phyloP scores from a whole-genome alignment of 1,139 yeast genomes.

The Diutina neorugosa region DNA sequence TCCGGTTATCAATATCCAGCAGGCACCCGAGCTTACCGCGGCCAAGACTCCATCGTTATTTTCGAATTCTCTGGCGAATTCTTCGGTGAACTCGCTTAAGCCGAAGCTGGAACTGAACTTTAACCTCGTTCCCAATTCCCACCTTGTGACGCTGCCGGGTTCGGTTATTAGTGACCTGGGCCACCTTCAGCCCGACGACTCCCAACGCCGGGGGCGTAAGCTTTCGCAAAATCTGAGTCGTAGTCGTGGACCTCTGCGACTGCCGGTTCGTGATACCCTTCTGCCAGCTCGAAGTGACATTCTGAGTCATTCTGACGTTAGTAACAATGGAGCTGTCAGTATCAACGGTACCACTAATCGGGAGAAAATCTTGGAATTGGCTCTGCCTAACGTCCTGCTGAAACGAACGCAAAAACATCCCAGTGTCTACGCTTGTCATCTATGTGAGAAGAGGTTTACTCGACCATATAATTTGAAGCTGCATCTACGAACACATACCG shows the following conservation, averaged over 20 bases:
- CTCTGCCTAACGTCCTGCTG: conserved; percentile 36
- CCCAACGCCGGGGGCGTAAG: conserved; percentile 22
- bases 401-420: conserved; percentile 66
- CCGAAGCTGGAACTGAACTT: not conserved
- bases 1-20: conserved; percentile 19
- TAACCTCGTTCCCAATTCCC: not conserved
- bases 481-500: conserved; percentile 86
- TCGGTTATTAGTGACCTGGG: not conserved
- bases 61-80: conserved; percentile 27
- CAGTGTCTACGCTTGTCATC: conserved; percentile 66
- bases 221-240: conserved; percentile 14
- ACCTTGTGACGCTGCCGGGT: not conserved
- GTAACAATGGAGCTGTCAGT: not conserved
- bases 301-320: not conserved
- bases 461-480: conserved; percentile 88
- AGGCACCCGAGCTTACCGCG: conserved; percentile 21
- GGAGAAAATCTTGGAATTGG: conserved; percentile 54
- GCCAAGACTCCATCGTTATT: conserved; percentile 33
- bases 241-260: not conserved
- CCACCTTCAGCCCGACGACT: conserved; percentile 25
- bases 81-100: conserved; percentile 10
- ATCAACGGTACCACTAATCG: conserved; percentile 17
- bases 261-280: not conserved
- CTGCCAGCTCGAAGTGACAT: conserved; percentile 1
- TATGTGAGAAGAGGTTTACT: conserved; percentile 81